Evolutionary conservation across 2,329 filamentous ascomycete species (phyloP), one percentile per base, ranked within the genome.

Genomic region (Talaromyces sp.): DNA sequence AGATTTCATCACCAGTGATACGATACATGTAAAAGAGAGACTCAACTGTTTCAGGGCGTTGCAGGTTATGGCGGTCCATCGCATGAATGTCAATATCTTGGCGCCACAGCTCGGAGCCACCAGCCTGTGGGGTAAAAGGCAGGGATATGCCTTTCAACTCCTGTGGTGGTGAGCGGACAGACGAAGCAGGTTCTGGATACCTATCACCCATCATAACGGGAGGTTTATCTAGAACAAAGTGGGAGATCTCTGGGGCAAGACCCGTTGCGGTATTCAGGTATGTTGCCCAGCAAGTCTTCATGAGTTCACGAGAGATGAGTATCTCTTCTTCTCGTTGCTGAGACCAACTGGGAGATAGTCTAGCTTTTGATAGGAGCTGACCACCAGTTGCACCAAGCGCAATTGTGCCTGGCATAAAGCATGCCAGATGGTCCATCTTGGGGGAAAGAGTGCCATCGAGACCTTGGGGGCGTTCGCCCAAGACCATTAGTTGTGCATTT

Each of bases 341-440:
- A 30, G 82, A 85, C 94, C 94, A 97, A 7, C 77, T 82, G 0
- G 85, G 77, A 1, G 83, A 77, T 69, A 89, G 88, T 61, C 84
- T 86, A 11, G 93, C 93, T 67, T 91, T 85, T 1, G 82, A 80
- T 54, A 96, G 84, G 0, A 87, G 83, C 30, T 88, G 72, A 1
- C 94, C 94, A 32, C 86, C 88, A 0, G 94, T 99, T 0, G 86
- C 90, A 0, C 84, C 92, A 1, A 99, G 82, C 0, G 93, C 93
- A 65, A 99, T 96, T 3, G 93, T 97, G 8, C 94, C 94, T 0
- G 93, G 92, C 84, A 97, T 88, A 80, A 99, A 99, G 76, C 94
- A 99, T 33, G 96, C 93, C 4, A 97, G 81, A 68, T 99, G 94
- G 68, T 99, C 94, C 92, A 99, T 97, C 75, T 99, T 99, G 20